phyloP scores from a whole-genome alignment of 306 rosid genomes.

The Myrica gale region DNA sequence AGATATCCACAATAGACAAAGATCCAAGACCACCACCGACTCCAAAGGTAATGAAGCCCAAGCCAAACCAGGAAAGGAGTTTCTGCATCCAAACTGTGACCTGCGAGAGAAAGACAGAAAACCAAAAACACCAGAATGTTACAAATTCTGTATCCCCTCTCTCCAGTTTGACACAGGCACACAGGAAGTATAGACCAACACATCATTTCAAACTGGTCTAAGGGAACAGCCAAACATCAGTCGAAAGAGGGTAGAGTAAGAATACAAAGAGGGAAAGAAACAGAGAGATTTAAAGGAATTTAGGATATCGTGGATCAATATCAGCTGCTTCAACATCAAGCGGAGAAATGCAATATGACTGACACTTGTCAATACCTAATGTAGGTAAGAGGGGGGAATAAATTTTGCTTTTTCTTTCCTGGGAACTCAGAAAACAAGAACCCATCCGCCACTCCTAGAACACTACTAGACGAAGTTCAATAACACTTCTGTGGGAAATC shows the following conservation, averaged over 20 bases:
- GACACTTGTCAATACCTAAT: neutral
- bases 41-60: neutral
- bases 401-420: neutral
- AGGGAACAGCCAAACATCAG: neutral
- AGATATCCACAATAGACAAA: neutral
- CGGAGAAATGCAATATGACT: neutral
- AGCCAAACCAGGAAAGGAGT: conserved; percentile 1
- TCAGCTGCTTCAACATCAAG: neutral
- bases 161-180: neutral
- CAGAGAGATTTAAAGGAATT: neutral
- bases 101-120: neutral
- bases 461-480: neutral
- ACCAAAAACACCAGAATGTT: neutral
- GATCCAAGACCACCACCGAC: neutral
- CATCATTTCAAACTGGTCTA: neutral
- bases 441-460: neutral
- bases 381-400: neutral
- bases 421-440: neutral
- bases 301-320: neutral
- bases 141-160: neutral
- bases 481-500: neutral
- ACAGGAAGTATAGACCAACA: neutral
- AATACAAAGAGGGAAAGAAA: neutral
- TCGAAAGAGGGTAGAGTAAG: neutral
- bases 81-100: neutral